Evolutionary conservation across 78 protist genomes (phyloP).

Genomic region (Monosiga brevicollis): DNA sequence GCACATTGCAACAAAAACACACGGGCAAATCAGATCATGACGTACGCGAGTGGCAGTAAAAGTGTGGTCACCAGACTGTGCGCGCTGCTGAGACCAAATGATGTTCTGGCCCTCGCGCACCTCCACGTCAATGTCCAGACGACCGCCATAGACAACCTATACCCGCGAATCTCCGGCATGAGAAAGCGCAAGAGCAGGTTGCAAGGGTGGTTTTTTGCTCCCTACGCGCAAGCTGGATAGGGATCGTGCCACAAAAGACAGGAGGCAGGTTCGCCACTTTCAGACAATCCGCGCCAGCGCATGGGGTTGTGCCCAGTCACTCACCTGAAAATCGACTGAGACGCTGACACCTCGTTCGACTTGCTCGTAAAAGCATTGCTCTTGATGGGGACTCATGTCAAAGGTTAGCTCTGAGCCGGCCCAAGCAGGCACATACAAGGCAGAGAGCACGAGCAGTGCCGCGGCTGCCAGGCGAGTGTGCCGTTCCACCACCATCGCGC

Average conservation of each 20-base stretch:
- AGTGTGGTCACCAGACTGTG: not conserved
- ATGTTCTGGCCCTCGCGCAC: not conserved
- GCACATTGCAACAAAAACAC: too few relatives aligned
- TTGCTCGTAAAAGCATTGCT: not conserved
- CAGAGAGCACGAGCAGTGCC: too few relatives aligned
- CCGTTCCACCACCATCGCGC: too few relatives aligned
- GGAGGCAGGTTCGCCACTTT: not conserved
- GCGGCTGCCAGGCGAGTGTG: too few relatives aligned
- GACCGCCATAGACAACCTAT: not conserved
- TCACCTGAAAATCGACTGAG: not conserved
- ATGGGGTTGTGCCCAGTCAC: not conserved
- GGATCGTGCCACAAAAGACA: too few relatives aligned
- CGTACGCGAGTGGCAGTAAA: not conserved
- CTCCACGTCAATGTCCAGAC: not conserved
- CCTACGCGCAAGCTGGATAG: too few relatives aligned
- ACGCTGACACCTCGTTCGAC: not conserved
- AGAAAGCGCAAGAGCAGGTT: not conserved
- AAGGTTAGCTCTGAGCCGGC: not conserved
- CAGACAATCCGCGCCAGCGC: not conserved
- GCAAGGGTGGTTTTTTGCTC: not conserved
- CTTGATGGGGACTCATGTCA: not conserved
- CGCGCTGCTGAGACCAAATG: not conserved
- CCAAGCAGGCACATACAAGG: too few relatives aligned
- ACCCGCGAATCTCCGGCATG: not conserved
- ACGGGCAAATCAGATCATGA: too few relatives aligned